Evolutionary conservation across 192 early-diverging fungal species (phyloP).

Genomic region (Entophlyctis luteolus): DNA sequence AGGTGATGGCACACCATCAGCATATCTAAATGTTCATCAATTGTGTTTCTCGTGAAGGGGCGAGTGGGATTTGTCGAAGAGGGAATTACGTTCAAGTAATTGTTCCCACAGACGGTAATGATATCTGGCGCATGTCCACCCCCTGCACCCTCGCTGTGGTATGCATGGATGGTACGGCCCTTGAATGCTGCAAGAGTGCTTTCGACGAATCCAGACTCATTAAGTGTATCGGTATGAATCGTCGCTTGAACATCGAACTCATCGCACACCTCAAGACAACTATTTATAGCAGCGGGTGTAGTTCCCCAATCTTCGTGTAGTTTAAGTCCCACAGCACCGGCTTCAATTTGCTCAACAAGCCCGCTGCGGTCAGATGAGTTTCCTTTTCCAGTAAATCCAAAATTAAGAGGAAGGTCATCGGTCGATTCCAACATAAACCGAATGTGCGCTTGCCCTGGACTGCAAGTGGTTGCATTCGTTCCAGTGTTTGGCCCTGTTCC

Average conservation of each 20-base stretch:
- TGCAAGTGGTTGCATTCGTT: slow-evolving; percentile 95
- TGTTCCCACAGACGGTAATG: slow-evolving; percentile 61
- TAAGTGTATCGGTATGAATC: slow-evolving; percentile 96
- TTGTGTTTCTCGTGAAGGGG: slow-evolving; percentile 90
- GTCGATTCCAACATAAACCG: slow-evolving; percentile 87
- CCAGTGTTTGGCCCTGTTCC: slow-evolving; percentile 96
- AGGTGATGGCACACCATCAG: slow-evolving; percentile 97
- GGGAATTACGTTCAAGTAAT: slow-evolving; percentile 75
- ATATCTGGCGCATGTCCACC: slow-evolving; percentile 85
- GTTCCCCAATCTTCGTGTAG: slow-evolving; percentile 97
- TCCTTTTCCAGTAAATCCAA: slow-evolving; percentile 96
- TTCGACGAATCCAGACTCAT: slow-evolving; percentile 96
- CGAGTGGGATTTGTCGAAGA: slow-evolving; percentile 94
- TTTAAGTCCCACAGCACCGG: slow-evolving; percentile 81
- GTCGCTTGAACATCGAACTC: slow-evolving; percentile 78
- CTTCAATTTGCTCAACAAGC: slow-evolving; percentile 76
- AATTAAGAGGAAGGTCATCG: slow-evolving; percentile 84
- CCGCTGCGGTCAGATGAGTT: slow-evolving; percentile 67
- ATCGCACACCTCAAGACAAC: slow-evolving; percentile 80
- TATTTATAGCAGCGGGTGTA: slow-evolving; percentile 90
- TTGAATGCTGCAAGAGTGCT: slow-evolving; percentile 84
- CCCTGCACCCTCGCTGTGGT: slow-evolving; percentile 95
- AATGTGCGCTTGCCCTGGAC: slow-evolving; percentile 76
- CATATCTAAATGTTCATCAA: slow-evolving; percentile 99
- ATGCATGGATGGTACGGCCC: slow-evolving; percentile 89